Evolutionary conservation across 2,329 filamentous ascomycete genomes (phyloP).

Genomic region (Westerdykella aurantiaca): DNA sequence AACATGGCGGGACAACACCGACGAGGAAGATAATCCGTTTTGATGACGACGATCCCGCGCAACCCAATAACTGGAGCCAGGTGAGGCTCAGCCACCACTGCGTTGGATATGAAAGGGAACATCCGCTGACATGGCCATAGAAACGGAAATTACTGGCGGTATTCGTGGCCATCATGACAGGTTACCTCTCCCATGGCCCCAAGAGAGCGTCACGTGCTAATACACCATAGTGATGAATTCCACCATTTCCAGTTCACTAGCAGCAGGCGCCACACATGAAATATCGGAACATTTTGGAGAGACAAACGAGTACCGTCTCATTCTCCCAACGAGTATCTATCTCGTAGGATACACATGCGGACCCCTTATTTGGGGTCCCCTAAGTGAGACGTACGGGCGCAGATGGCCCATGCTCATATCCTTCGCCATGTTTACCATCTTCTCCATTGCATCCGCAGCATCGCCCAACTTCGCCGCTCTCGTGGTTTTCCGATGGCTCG

Average conservation of each 20-base stretch:
- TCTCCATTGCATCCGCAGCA: slow-evolving; percentile 42
- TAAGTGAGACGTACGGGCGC: slow-evolving; percentile 43
- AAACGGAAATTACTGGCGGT: slow-evolving; percentile 52
- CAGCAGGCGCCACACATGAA: slow-evolving; percentile 56
- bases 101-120: background rate
- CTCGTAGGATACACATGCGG: slow-evolving; percentile 45
- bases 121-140: background rate
- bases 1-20: slow-evolving; percentile 1
- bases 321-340: slow-evolving; percentile 48
- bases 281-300: slow-evolving; percentile 56
- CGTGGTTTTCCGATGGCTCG: slow-evolving; percentile 41
- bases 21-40: slow-evolving; percentile 35
- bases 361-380: slow-evolving; percentile 41
- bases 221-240: slow-evolving; percentile 49
- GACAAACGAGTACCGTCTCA: slow-evolving; percentile 39
- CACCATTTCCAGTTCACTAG: slow-evolving; percentile 60
- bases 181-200: slow-evolving; percentile 34
- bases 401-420: slow-evolving; percentile 47
- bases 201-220: slow-evolving; percentile 2
- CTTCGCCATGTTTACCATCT: slow-evolving; percentile 44
- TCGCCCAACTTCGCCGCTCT: slow-evolving; percentile 41
- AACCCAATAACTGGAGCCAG: slow-evolving; percentile 41
- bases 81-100: slow-evolving; percentile 9
- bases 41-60: slow-evolving; percentile 34
- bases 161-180: slow-evolving; percentile 49